Base-by-base conservation (phyloP, 2,329 filamentous ascomycete genomes). In the Dothistroma septosporum region DNA sequence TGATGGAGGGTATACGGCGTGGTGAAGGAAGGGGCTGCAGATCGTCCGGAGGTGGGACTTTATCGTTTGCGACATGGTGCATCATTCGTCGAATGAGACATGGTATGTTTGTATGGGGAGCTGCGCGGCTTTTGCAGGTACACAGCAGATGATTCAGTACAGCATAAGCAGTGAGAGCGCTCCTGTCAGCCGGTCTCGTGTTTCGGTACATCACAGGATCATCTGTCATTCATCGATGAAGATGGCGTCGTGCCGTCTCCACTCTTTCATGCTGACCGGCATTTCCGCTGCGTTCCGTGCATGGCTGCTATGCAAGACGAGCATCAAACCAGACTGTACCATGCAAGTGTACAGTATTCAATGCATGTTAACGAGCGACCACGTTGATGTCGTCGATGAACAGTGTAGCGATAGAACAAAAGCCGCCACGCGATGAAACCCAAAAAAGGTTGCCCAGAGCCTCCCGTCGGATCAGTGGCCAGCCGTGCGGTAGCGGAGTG, bases 1-100 rank as follows among this genome's bases (percentile, higher is more conserved):
- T 33, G 72, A 74, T 48, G 71, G 70, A 49, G 47, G 47, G 10
- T 37, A 44, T 28, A 56, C 54, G 4, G 54, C 54, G 35, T 48
- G 54, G 54, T 48, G 32, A 12, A 6, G 14, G 21, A 49, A 11
- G 44, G 44, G 6, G 47, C 21, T 47, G 16, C 9, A 14, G 47
- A 1, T 22, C n/a, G 37, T 44, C 2, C 37, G 7, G 8, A 16
- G 32, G 32, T 7, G 12, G 12, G 32, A 7, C 32, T 35, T 12
- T 12, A 35, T 7, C 7, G 7, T 35, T 12, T 35, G 32, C n/a
- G n/a, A n/a, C n/a, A n/a, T n/a, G n/a, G n/a, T n/a, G n/a, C n/a
- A n/a, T 35, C 12, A 35, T 44, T 44, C 12, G 6, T 14, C 37
- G 37, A 4, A 44, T 16, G 37, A 44, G 37, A 44, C 5, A n/a